Evolutionary conservation across 176 grass and related monocot genomes (phyloP).

Genomic region (Rhynchospora breviuscula): DNA sequence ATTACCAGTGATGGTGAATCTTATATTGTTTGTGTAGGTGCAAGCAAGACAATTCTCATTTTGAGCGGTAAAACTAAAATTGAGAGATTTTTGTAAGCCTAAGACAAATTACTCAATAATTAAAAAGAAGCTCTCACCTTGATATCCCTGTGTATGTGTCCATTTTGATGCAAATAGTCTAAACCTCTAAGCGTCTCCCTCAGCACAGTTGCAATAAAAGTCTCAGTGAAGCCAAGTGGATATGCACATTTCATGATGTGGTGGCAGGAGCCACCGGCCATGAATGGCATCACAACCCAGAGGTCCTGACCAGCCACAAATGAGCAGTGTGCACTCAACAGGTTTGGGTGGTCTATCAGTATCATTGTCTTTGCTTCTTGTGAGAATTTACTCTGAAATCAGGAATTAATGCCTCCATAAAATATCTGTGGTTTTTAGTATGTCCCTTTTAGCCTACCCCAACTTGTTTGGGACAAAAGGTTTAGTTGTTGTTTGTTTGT

Average conservation of each 20-base stretch:
- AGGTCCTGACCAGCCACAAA: constrained; percentile 47
- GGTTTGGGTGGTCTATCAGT: constrained; percentile 75
- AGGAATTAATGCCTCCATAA: not conserved
- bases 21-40: not conserved
- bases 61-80: not conserved
- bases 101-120: not conserved
- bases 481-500: no score
- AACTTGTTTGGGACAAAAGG: no score
- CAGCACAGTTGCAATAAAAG: constrained; percentile 71
- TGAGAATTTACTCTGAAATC: constrained; percentile 51
- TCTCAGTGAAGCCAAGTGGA: constrained; percentile 66
- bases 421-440: not conserved
- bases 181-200: constrained; percentile 62
- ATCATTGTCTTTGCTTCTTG: constrained; percentile 89
- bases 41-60: not conserved
- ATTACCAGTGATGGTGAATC: not conserved
- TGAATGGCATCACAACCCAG: constrained; percentile 93
- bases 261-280: constrained; percentile 83
- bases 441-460: not conserved
- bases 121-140: constrained; percentile 38
- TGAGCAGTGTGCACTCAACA: constrained; percentile 77
- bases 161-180: constrained; percentile 76
- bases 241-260: constrained; percentile 82
- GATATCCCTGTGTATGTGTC: constrained; percentile 82
- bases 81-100: not conserved